Conservation (phyloP, 83 land plant species). For the Diphasiastrum complanatum region DNA sequence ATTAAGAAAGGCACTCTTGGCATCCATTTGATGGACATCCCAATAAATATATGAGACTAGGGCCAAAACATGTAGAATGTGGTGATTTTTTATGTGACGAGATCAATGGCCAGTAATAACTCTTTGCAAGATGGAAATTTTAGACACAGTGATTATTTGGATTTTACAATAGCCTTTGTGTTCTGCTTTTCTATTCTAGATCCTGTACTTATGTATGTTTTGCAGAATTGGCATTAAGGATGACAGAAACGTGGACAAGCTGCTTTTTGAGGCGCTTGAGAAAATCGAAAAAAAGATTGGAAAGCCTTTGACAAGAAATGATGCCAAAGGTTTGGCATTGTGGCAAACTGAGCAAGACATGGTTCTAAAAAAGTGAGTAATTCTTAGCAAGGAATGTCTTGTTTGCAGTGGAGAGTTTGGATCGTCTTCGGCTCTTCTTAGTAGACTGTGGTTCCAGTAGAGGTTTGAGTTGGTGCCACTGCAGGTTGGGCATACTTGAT, state of each 20-base stretch:
- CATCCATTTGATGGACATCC: too few species aligned
- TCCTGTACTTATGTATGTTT: neutral
- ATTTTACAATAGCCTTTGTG: too few species aligned
- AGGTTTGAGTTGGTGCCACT: neutral
- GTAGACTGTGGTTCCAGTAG: neutral
- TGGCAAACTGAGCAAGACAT: slow-evolving; percentile 54
- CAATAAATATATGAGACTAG: too few species aligned
- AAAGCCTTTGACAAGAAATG: slow-evolving; percentile 60
- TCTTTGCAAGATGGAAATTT: too few species aligned
- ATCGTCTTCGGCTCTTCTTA: neutral
- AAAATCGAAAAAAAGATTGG: slow-evolving; percentile 65
- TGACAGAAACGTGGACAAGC: slow-evolving; percentile 47
- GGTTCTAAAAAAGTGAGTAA: slow-evolving; percentile 53
- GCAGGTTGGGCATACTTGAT: slow-evolving; percentile 48
- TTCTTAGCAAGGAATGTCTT: neutral
- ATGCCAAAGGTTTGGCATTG: slow-evolving; percentile 58
- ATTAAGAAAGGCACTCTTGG: too few species aligned
- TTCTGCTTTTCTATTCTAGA: too few species aligned
- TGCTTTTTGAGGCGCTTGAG: slow-evolving; percentile 70
- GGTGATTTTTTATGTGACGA: too few species aligned
- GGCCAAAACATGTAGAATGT: too few species aligned
- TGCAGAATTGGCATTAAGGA: slow-evolving; percentile 54
- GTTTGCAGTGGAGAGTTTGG: neutral
- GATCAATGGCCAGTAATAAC: too few species aligned
- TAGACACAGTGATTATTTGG: too few species aligned